Evolutionary conservation across 2,329 filamentous ascomycete species (phyloP), one percentile per base, ranked within the genome.

Genomic region (Penicillium sp.): DNA sequence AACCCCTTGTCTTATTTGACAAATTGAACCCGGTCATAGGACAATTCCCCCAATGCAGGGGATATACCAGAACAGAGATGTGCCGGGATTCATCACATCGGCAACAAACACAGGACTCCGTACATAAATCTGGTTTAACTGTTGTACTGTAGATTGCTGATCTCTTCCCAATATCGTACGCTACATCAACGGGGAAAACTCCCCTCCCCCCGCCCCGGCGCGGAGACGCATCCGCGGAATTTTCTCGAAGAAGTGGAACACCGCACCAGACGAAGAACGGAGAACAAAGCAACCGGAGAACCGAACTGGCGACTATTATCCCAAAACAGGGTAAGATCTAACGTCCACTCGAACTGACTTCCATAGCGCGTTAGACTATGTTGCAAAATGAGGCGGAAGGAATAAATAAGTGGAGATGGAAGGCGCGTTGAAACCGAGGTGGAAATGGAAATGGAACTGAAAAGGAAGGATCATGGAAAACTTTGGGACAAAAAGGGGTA

Each of bases 181-280:
- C 22, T 7, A 25, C 22, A 25, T 25, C 16, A 18, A 34, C 43
- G 43, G 36, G 49, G 40, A 39, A 33, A 12, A 4, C 14, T 22
- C 37, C 29, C n/a, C 18, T 38, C 44, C 31, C 42, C 39, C 39
- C n/a, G n/a, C n/a, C 46, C 50, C 46, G 43, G 46, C 55, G 49
- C 50, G 48, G 57, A 53, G 37, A 41, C 40, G 9, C 44, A 45
- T 52, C 49, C 36, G 45, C 38, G 27, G 55, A 61, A 60, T 57
- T 60, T 61, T 61, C 58, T 58, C 53, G 58, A 61, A 61, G 35
- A 41, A 50, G 47, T 57, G 55, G 58, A 50, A 44, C 50, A 56
- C 46, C 14, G 27, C 31, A 16, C 38, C 41, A 34, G 34, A 33
- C 14, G 38, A 18, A 35, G 34, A 52, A 43, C 39, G 46, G 39